Conservation (phyloP, 495 filamentous ascomycete species). For the Penicillium simplicissimum region DNA sequence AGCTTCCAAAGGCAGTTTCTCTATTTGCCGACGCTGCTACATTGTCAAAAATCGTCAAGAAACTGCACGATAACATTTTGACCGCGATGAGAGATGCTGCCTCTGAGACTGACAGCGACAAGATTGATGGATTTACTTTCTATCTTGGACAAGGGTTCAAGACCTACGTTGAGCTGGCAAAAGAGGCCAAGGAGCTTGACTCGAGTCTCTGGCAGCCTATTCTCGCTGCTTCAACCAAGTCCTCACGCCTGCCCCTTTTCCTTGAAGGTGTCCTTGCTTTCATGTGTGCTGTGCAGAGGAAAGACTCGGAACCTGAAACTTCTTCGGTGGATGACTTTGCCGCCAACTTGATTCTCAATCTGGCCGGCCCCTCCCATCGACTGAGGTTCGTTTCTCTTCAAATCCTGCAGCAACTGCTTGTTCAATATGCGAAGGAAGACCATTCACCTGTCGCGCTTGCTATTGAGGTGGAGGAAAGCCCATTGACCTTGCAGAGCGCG, state of each 20-base stretch:
- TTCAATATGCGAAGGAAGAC: conserved; percentile 38
- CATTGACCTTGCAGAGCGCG: conserved; percentile 70
- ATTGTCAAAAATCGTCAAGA: conserved; percentile 36
- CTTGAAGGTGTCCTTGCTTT: conserved; percentile 65
- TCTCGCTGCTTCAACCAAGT: conserved; percentile 59
- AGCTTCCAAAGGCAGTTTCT: conserved; percentile 40
- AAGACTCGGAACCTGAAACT: conserved; percentile 43
- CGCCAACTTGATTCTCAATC: conserved; percentile 64
- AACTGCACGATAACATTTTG: conserved; percentile 36
- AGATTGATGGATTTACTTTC: conserved; percentile 27
- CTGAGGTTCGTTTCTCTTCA: conserved; percentile 69
- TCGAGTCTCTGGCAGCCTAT: conserved; percentile 56
- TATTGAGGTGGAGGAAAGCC: conserved; percentile 73
- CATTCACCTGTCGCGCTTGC: conserved; percentile 49
- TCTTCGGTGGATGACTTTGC: conserved; percentile 55
- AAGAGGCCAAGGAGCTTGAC: conserved; percentile 44
- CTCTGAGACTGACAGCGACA: conserved; percentile 22
- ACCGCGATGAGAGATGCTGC: conserved; percentile 28
- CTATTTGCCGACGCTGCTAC: conserved; percentile 38
- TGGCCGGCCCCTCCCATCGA: conserved; percentile 69
- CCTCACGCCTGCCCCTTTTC: conserved; percentile 63
- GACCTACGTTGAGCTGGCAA: conserved; percentile 44
- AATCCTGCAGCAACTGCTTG: conserved; percentile 53
- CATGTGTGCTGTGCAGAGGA: conserved; percentile 46
- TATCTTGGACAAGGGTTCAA: conserved; percentile 51